Evolutionary conservation across 129 eudicot species (phyloP).

Genomic region (Flaveria linearis): DNA sequence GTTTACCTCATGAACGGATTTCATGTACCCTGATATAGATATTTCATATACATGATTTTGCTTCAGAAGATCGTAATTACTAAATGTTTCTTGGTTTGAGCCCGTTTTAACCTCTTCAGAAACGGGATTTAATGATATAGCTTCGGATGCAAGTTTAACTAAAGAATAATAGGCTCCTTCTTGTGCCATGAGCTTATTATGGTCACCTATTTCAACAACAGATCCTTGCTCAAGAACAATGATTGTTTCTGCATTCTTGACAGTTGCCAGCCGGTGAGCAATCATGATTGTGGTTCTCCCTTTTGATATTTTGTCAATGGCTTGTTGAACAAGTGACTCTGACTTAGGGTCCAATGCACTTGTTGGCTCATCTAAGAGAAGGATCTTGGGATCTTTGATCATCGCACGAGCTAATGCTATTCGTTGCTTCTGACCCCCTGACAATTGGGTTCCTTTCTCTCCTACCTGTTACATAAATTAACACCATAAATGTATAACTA

Average conservation of each 20-base stretch:
- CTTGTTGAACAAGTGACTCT: conserved; percentile 71
- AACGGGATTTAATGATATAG: conserved; percentile 39
- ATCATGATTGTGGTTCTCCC: conserved; percentile 82
- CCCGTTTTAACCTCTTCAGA: conserved; percentile 22
- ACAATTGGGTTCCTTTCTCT: conserved; percentile 74
- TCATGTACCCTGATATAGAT: conserved; percentile 49
- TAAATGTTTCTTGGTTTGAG: conserved; percentile 29
- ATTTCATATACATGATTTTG: conserved; percentile 45
- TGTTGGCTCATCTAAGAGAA: conserved; percentile 85
- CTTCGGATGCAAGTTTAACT: conserved; percentile 69
- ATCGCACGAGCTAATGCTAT: conserved; percentile 85
- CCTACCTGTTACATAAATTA: conserved; percentile 54
- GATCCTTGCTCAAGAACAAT: conserved; percentile 71
- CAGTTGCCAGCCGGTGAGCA: conserved; percentile 88
- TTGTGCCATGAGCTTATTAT: conserved; percentile 67
- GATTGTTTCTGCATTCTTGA: conserved; percentile 63
- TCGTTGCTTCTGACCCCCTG: conserved; percentile 84
- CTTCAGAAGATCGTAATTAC: conserved; percentile 36
- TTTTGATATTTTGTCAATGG: conserved; percentile 66
- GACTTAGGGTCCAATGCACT: conserved; percentile 80
- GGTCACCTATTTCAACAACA: conserved; percentile 68
- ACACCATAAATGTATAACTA: not conserved
- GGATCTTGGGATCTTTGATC: conserved; percentile 80
- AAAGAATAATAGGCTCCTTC: conserved; percentile 64
- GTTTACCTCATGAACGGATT: conserved; percentile 43